A percentile compares a stretch with the other conserved stretches of the same genome.
Evolutionary conservation across 805 yeast species (phyloP).

Genomic region (Yamadazyma laniorum): DNA sequence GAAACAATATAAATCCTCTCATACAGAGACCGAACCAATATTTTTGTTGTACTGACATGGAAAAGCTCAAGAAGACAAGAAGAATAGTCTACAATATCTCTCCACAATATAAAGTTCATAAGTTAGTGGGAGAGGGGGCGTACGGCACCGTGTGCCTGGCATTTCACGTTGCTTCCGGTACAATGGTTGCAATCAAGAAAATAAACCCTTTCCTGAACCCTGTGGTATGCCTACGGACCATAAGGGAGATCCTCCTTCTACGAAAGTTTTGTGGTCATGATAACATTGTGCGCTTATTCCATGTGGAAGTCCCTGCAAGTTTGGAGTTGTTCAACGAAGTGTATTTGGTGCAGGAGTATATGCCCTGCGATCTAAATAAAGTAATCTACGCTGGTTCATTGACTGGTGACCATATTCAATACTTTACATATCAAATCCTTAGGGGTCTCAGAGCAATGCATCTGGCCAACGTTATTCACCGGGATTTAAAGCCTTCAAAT

Average conservation of each 20-base stretch:
- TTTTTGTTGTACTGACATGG: too few relatives aligned
- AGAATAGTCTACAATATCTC: conserved; percentile 54
- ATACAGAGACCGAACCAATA: too few relatives aligned
- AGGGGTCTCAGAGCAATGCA: conserved; percentile 72
- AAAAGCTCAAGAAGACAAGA: neutral
- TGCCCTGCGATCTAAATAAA: conserved; percentile 72
- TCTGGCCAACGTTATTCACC: conserved; percentile 68
- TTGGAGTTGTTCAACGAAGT: conserved; percentile 67
- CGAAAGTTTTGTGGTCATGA: conserved; percentile 64
- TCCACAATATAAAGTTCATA: conserved; percentile 56
- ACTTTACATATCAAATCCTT: conserved; percentile 66
- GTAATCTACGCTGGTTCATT: conserved; percentile 55
- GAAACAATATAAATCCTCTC: neutral
- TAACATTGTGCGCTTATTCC: conserved; percentile 65
- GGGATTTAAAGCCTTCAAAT: conserved; percentile 78
- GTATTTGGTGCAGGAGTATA: conserved; percentile 70
- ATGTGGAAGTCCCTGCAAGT: conserved; percentile 61
- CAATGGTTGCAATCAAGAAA: conserved; percentile 73
- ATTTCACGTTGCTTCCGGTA: conserved; percentile 55
- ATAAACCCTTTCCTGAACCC: conserved; percentile 68
- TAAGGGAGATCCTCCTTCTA: conserved; percentile 67
- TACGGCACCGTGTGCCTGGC: conserved; percentile 79
- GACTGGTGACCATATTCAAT: conserved; percentile 67
- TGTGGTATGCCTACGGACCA: conserved; percentile 64
- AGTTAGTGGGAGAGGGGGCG: conserved; percentile 76